These are phyloP conservation scores for Tricholoma matsutake DNA, from an alignment of 768 basidiomycete species.

Conservation along the genomic window DNA sequence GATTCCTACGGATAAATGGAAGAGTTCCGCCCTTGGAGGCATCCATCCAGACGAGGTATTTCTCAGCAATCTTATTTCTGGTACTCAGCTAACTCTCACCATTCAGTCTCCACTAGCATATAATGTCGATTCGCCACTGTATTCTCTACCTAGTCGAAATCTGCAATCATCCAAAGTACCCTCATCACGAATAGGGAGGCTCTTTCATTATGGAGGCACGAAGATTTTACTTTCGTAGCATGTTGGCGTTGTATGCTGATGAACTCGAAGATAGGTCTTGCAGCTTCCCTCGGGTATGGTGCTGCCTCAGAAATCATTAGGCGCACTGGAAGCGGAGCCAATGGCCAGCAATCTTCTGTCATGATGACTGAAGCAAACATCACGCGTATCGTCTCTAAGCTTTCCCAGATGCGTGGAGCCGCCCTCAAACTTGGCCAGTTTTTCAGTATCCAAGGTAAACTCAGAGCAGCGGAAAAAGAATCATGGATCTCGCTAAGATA, in stretches of 20 bases:
- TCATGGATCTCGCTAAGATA: not conserved
- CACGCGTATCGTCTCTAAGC: conserved; percentile 82
- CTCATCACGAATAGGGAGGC: conserved; percentile 80
- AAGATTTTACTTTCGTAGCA: not conserved
- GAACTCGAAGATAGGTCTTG: conserved; percentile 58
- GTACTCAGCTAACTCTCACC: not conserved
- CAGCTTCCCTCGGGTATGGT: conserved; percentile 84
- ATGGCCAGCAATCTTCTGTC: conserved; percentile 43
- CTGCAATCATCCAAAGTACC: conserved; percentile 87
- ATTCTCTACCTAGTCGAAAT: conserved; percentile 33
- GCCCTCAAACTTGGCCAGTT: conserved; percentile 97
- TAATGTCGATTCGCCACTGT: not conserved
- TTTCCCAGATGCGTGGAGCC: conserved; percentile 95
- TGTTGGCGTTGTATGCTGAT: not conserved
- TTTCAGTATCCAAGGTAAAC: conserved; percentile 86
- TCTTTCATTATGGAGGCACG: conserved; percentile 93
- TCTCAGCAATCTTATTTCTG: not conserved
- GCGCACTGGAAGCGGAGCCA: conserved; percentile 48
- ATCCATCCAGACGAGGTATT: not conserved
- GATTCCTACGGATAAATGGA: not conserved
- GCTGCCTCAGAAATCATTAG: conserved; percentile 85
- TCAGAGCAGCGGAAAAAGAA: not conserved
- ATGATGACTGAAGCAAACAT: conserved; percentile 93
- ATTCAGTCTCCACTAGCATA: not conserved
- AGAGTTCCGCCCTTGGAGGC: not conserved